These are phyloP conservation scores for Termitomyces sp. DNA, from an alignment of 768 basidiomycete species.

Conservation along the genomic window DNA sequence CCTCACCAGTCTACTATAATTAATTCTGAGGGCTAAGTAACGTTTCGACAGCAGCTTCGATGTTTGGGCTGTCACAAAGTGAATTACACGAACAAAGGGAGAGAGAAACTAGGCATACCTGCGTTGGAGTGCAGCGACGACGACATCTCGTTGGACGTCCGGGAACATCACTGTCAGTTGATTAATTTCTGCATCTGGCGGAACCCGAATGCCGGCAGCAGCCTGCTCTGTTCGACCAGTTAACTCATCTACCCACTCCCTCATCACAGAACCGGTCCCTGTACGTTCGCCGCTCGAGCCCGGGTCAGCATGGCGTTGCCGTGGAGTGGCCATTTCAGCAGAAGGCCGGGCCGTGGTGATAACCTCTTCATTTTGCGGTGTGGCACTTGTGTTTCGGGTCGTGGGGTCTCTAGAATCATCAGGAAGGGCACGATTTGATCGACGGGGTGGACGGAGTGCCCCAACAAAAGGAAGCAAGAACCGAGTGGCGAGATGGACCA, in stretches of 20 bases:
- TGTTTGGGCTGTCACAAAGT: slow-evolving; percentile 49
- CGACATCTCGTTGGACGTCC: slow-evolving; percentile 61
- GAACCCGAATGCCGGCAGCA: slow-evolving; percentile 57
- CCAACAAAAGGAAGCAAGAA: slow-evolving; percentile 68
- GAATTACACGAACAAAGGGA: neutral
- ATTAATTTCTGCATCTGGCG: slow-evolving; percentile 70
- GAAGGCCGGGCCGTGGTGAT: slow-evolving; percentile 55
- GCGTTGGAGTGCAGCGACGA: slow-evolving; percentile 74
- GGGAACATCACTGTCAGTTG: slow-evolving; percentile 83
- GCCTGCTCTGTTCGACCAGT: slow-evolving; percentile 57
- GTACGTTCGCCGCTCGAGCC: slow-evolving; percentile 20
- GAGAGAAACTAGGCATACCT: slow-evolving; percentile 42
- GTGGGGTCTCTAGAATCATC: slow-evolving; percentile 32
- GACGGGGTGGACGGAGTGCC: slow-evolving; percentile 52
- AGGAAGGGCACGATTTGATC: slow-evolving; percentile 72
- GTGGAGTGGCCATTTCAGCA: slow-evolving; percentile 15
- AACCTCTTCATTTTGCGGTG: slow-evolving; percentile 46
- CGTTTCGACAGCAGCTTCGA: slow-evolving; percentile 79
- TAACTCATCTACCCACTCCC: slow-evolving; percentile 77
- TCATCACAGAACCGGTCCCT: slow-evolving; percentile 47
- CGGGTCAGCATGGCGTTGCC: slow-evolving; percentile 16
- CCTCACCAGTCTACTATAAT: slow-evolving; percentile 6
- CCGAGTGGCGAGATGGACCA: slow-evolving; percentile 50
- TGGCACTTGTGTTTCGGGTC: slow-evolving; percentile 14
- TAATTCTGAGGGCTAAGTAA: slow-evolving; percentile 50